These are phyloP conservation scores for Corchorus olitorius DNA, from an alignment of 345 rosid genomes.

Conservation along the genomic window DNA sequence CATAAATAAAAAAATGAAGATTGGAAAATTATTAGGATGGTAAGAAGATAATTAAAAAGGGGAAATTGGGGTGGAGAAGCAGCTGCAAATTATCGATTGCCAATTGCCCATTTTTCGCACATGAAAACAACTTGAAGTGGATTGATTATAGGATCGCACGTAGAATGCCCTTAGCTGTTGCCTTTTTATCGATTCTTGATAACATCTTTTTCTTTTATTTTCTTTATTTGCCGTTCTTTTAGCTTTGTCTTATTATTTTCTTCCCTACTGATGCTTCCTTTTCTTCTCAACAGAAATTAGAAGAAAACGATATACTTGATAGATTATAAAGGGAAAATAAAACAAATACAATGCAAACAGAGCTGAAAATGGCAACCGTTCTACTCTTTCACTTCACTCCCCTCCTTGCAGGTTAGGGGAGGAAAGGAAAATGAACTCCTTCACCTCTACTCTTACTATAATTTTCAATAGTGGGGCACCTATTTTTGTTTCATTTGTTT, in stretches of 20 bases:
- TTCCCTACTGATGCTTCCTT: background rate
- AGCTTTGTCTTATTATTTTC: background rate
- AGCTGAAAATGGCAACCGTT: background rate
- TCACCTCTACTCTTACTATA: background rate
- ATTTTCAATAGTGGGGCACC: background rate
- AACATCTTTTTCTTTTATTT: background rate
- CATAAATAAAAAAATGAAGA: background rate
- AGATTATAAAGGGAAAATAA: background rate
- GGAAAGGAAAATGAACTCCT: background rate
- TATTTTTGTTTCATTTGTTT: background rate
- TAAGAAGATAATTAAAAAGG: background rate
- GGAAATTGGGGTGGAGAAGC: background rate
- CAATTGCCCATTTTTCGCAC: background rate
- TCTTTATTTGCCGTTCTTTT: background rate
- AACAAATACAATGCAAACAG: background rate
- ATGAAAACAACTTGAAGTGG: constrained; percentile 10
- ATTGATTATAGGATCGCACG: background rate
- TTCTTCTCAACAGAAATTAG: background rate
- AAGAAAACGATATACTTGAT: background rate
- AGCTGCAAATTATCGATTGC: background rate
- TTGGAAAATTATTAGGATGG: background rate
- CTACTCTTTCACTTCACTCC: background rate
- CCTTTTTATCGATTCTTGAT: background rate
- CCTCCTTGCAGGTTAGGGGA: background rate
- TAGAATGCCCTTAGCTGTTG: background rate